Base-by-base conservation (phyloP, 2,329 filamentous ascomycete species). In the Pseudocercospora ulei region DNA sequence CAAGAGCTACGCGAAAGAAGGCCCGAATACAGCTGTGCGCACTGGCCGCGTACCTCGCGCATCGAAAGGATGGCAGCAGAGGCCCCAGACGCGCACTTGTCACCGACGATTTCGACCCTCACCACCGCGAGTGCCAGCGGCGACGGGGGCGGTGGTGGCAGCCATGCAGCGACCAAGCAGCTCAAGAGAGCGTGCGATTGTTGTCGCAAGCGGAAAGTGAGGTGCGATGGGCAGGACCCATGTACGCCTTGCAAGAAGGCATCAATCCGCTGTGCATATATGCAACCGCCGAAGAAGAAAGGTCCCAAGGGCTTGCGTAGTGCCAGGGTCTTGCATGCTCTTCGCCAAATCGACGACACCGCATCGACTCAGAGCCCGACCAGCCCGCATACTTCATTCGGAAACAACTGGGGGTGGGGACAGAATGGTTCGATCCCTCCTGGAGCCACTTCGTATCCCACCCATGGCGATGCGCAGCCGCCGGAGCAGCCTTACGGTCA, bases 261-360 rank as follows among this genome's bases (percentile, higher is more conserved):
- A 3, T 41, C 48, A 5, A 58, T 61, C 29, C 44, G 54, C 44
- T 61, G 58, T 43, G 56, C 56, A 26, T 61, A 60, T 39, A 49
- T 61, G 5, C 55, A 59, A 35, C 51, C 56, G 14, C 53, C 57
- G 6, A 58, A 57, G 49, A 61, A 61, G 53, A 61, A 61, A 39
- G 58, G 58, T 1, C 58, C 58, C 4, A 60, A 60, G 29, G 57
- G 58, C 6, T 39, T 61, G 41, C 43, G 58, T 14, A 58, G 56
- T 40, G 56, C 55, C 4, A 45, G 54, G 26, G 58, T 61, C 9
- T 42, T 61, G 12, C 56, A 59, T 45, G 57, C 55, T 3, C 38
- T 61, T 25, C 51, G 58, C 7, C 43, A 48, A 22, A 61, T 61
- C 30, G 56, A 60, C 38, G 54, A 60, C 30, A 46, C 49, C 18